These are phyloP conservation scores for Clonostachys rosea DNA, from an alignment of 2,329 filamentous ascomycete species.

Conservation along the genomic window DNA sequence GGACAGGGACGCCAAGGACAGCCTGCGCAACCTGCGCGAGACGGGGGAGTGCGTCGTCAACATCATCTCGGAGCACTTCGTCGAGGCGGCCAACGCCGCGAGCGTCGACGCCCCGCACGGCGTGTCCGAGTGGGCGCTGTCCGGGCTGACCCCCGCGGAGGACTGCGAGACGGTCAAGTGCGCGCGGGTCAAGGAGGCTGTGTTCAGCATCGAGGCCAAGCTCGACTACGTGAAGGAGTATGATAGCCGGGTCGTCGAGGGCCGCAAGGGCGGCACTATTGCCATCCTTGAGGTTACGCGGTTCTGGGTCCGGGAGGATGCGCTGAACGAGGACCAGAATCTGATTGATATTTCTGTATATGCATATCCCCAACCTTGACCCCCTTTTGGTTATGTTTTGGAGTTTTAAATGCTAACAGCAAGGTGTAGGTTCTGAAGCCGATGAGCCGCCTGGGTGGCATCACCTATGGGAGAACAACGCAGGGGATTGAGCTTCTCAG, in stretches of 20 bases:
- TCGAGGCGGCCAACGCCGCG: conserved; percentile 85
- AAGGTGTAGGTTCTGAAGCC: conserved; percentile 60
- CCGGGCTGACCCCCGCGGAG: conserved; percentile 67
- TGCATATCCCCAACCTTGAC: not conserved
- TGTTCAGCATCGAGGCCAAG: conserved; percentile 79
- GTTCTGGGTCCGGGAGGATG: conserved; percentile 89
- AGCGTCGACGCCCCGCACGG: conserved; percentile 75
- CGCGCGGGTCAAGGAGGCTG: conserved; percentile 73
- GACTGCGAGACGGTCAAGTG: conserved; percentile 62
- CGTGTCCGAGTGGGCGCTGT: conserved; percentile 73
- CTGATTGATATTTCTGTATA: conserved; percentile 66
- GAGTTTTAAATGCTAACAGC: not conserved
- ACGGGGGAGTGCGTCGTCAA: conserved; percentile 78
- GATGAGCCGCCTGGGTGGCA: conserved; percentile 76
- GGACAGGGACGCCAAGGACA: conserved; percentile 61
- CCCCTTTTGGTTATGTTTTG: not conserved
- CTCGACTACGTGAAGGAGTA: conserved; percentile 73
- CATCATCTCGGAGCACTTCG: conserved; percentile 77
- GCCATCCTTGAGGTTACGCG: conserved; percentile 77
- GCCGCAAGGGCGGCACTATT: conserved; percentile 70
- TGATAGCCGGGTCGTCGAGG: conserved; percentile 64
- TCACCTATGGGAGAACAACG: conserved; percentile 70
- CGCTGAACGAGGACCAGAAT: conserved; percentile 72
- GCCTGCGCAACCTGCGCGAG: conserved; percentile 67
- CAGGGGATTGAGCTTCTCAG: conserved; percentile 69